phyloP scores from a whole-genome alignment of 495 filamentous ascomycete species.

The Trichocladium antarcticum region DNA sequence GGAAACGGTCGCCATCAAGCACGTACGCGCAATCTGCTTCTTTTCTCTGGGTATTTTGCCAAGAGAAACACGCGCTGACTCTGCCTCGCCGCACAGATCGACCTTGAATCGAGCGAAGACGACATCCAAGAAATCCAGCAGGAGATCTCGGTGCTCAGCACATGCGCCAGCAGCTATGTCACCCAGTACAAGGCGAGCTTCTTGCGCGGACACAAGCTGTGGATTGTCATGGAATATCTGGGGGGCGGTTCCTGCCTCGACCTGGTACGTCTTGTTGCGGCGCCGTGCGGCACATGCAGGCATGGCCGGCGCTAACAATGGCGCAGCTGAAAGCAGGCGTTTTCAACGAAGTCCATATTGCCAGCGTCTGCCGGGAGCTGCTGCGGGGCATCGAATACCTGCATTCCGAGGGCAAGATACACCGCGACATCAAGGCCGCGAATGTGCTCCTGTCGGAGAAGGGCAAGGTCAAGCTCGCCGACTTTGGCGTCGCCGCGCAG shows the following conservation, averaged over 20 bases:
- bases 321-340: conserved; percentile 77
- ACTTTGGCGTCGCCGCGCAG: conserved; percentile 96
- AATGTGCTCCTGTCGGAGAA: conserved; percentile 77
- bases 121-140: conserved; percentile 97
- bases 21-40: conserved; percentile 47
- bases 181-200: conserved; percentile 96
- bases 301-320: conserved; percentile 17
- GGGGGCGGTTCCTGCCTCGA: conserved; percentile 91
- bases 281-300: neutral
- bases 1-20: conserved; percentile 85
- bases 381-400: conserved; percentile 87
- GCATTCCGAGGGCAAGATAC: conserved; percentile 89
- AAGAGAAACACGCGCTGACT: neutral
- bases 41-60: no score
- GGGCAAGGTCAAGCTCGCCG: conserved; percentile 93
- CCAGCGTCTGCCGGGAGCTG: conserved; percentile 87
- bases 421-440: conserved; percentile 94
- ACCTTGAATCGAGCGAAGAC: conserved; percentile 94
- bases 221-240: conserved; percentile 98
- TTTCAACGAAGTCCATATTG: conserved; percentile 84
- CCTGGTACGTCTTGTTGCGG: conserved; percentile 44
- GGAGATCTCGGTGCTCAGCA: conserved; percentile 90
- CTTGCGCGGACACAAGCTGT: conserved; percentile 85
- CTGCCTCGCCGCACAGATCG: conserved; percentile 50
- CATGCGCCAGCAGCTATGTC: conserved; percentile 84